Evolutionary conservation across 208 protist genomes (phyloP), one percentile per base, ranked within the genome.

Genomic region (Trichomonas gallinae): DNA sequence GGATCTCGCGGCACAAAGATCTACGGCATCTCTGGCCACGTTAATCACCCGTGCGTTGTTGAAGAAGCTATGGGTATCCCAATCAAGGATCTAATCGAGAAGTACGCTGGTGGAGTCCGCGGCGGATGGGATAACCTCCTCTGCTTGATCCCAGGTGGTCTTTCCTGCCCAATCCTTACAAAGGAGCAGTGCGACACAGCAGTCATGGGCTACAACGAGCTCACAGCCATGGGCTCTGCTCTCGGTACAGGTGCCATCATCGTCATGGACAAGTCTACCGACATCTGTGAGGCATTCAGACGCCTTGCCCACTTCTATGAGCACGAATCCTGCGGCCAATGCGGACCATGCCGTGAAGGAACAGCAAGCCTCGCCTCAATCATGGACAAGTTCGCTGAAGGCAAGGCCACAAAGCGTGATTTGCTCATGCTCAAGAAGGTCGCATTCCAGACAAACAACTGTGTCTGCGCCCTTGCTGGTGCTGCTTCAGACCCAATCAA

Each of bases 111-210:
- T 93, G 99, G 99, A 96, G 98, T 99, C 42, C 98, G 97, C 44
- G 99, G 99, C 17, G 99, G 99, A 42, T 99, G 99, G 99, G 99
- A 99, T 97, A 99, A 99, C 98, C 98, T 99, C 36, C 98, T 99
- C 6, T 98, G 97, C 96, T 98, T 99, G 72, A 99, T 99, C 97
- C 99, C 99, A 11, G 99, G 99, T 96, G 99, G 99, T 96, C 99
- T 98, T 13, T 99, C 99, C 23, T 99, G 99, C 51, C 99, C 99
- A 34, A 97, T 99, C 9, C 98, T 99, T 45, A 98, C 99, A 87
- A 98, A 99, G 97, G 85, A 98, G 96, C 98, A 99, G 51, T 99
- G 99, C 97, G 98, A 99, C 96, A 97, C 98, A 81, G 98, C 99
- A 38, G 97, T 99, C 51, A 99, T 99, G 99, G 99, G 99, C 97